Evolutionary conservation across 768 basidiomycete species (phyloP), one percentile per base, ranked within the genome.

Genomic region (Agaricus bisporus): DNA sequence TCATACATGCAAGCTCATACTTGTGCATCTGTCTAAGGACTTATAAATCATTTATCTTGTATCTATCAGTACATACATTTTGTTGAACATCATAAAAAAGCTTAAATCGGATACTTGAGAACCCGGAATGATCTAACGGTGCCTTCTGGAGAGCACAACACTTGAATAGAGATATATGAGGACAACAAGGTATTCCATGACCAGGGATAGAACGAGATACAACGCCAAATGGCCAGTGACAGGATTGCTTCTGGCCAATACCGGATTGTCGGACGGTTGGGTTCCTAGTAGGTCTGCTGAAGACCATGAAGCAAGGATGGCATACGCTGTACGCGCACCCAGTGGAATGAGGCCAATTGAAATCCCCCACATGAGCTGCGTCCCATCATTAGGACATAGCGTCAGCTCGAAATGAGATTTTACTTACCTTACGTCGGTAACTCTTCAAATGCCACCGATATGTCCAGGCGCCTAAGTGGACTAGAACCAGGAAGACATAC

Each of bases 261-360:
- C 65, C 17, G 69, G 56, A 57, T 77, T 76, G 18, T 67, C 56
- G 7, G 74, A 73, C 26, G 62, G 65, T 44, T 66, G 41, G 26
- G 55, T 44, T 49, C 74, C 77, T 46, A 75, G 71, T 44, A 73
- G 60, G 56, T 75, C 73, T 11, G 73, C 70, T 14, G 83, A 69
- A 18, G 83, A 82, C 70, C 78, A 86, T 5, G 77, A 77, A 25
- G 78, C 72, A 39, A 87, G 72, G 35, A 87, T 66, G 41, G 76
- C 72, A 60, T 86, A 87, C n/a, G 73, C 69, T 53, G 77, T 73
- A 50, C 77, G 75, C 32, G 80, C 76, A 15, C 76, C 79, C 29
- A 88, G 70, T 66, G 85, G 80, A 4, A 83, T 83, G 12, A 87
- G 68, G 8, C 80, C 82, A 44, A 68, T 25, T 18, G 79, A 70